Percentiles rank a stretch among this genome's conserved stretches.
Conservation (phyloP, 192 early-diverging fungal genomes). For the Backusella psychrophila region DNA sequence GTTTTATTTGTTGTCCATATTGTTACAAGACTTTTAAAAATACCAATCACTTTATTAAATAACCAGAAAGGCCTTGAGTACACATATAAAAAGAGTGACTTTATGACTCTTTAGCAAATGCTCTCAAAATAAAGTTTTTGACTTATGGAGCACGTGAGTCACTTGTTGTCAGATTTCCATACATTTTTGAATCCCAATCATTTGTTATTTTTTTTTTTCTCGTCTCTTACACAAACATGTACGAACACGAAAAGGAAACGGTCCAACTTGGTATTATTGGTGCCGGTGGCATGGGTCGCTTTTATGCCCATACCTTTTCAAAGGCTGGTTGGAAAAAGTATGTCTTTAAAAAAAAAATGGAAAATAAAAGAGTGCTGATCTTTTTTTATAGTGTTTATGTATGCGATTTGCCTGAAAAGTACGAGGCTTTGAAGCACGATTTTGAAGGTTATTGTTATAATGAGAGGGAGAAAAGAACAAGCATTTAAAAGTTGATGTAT, state of each 20-base stretch:
- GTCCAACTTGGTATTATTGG: constrained; percentile 91
- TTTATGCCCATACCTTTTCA: constrained; percentile 77
- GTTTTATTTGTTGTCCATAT: too few species aligned
- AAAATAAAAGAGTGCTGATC: neutral
- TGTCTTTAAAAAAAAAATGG: neutral
- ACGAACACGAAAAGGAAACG: constrained; percentile 46
- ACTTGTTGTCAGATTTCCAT: neutral
- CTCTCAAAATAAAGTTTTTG: too few species aligned
- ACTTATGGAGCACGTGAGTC: neutral
- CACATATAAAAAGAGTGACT: too few species aligned
- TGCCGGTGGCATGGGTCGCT: constrained; percentile 91
- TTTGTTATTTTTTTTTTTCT: neutral
- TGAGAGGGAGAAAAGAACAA: neutral
- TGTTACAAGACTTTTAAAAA: too few species aligned
- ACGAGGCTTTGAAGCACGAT: constrained; percentile 62
- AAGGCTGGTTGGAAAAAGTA: constrained; percentile 80
- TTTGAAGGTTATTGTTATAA: constrained; percentile 41
- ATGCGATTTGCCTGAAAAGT: constrained; percentile 81
- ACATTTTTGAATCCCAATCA: neutral
- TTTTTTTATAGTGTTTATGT: constrained; percentile 66
- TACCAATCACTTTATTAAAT: too few species aligned
- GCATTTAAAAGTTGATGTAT: neutral
- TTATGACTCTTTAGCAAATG: too few species aligned
- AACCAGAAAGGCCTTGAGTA: too few species aligned
- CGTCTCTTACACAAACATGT: neutral